Evolutionary conservation across 176 grass and related monocot species (phyloP).

Genomic region (Ensete ventricosum): DNA sequence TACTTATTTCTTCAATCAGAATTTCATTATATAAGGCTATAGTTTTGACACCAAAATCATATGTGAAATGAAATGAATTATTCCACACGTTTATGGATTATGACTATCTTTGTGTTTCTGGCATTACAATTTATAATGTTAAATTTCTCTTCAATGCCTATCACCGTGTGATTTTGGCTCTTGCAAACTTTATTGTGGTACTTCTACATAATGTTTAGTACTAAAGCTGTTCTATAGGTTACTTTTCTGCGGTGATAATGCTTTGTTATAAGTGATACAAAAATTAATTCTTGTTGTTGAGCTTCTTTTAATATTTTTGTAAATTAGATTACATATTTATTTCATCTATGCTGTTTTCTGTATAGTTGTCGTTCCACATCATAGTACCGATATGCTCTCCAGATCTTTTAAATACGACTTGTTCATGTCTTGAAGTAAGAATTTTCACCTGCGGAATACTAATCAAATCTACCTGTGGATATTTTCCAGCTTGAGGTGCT

Average conservation of each 20-base stretch:
- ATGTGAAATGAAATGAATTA: not conserved
- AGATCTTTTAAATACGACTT: not conserved
- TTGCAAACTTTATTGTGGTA: too few species aligned
- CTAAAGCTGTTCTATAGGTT: not conserved
- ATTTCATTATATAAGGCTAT: not conserved
- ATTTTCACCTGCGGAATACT: not conserved
- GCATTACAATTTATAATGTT: not conserved
- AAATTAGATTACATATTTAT: not conserved
- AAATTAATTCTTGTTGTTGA: not conserved
- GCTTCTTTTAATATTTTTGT: not conserved
- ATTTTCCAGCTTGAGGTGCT: slow-evolving; percentile 36
- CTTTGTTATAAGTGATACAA: not conserved
- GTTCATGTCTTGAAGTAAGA: not conserved
- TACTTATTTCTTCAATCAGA: not conserved
- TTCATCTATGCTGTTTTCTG: not conserved
- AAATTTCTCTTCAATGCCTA: not conserved
- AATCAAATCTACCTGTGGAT: not conserved
- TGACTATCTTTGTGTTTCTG: not conserved
- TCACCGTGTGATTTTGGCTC: not conserved
- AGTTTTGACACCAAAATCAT: not conserved
- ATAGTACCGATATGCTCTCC: too few species aligned
- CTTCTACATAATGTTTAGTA: too few species aligned
- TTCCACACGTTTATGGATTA: not conserved
- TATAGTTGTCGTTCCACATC: not conserved
- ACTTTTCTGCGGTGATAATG: not conserved